Percentiles rank a stretch among this genome's conserved stretches.
Conservation (phyloP, 495 filamentous ascomycete species). For the Hypoxylon fuscum region DNA sequence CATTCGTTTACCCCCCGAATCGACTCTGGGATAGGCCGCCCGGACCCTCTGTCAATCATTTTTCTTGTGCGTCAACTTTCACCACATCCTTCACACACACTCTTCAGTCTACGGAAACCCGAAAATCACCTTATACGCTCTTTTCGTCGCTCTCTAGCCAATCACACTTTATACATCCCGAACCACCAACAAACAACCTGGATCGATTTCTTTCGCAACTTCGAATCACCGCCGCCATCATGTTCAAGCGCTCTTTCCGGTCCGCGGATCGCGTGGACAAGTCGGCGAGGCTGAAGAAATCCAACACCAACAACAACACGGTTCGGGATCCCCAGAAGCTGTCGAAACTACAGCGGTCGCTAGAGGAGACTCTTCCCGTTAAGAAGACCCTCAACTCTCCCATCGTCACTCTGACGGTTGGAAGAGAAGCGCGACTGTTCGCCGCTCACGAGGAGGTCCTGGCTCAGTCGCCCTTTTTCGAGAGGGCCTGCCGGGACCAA, state of each 20-base stretch:
- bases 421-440: slow-evolving; percentile 84
- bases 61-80: slow-evolving; percentile 57
- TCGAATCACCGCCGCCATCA: slow-evolving; percentile 55
- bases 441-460: slow-evolving; percentile 91
- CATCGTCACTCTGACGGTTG: slow-evolving; percentile 85
- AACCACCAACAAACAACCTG: slow-evolving; percentile 43
- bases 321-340: slow-evolving; percentile 76
- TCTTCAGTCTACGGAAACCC: slow-evolving; percentile 38
- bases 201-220: slow-evolving; percentile 42
- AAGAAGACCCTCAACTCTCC: slow-evolving; percentile 65
- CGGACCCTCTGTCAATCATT: slow-evolving; percentile 61
- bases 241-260: slow-evolving; percentile 87
- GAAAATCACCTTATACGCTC: slow-evolving; percentile 41
- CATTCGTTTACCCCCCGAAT: slow-evolving; percentile 47
- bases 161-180: slow-evolving; percentile 41
- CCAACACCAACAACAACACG: slow-evolving; percentile 51
- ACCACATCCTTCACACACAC: slow-evolving; percentile 30
- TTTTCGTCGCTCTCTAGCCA: slow-evolving; percentile 60
- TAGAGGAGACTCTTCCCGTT: slow-evolving; percentile 53
- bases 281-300: slow-evolving; percentile 78
- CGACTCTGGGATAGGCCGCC: slow-evolving; percentile 53
- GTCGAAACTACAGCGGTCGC: slow-evolving; percentile 71
- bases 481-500: slow-evolving; percentile 65
- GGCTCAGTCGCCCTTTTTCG: slow-evolving; percentile 82
- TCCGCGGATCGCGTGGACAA: slow-evolving; percentile 81